Base-by-base conservation (phyloP, 441 rosid genomes). In the Viola pubescens region DNA sequence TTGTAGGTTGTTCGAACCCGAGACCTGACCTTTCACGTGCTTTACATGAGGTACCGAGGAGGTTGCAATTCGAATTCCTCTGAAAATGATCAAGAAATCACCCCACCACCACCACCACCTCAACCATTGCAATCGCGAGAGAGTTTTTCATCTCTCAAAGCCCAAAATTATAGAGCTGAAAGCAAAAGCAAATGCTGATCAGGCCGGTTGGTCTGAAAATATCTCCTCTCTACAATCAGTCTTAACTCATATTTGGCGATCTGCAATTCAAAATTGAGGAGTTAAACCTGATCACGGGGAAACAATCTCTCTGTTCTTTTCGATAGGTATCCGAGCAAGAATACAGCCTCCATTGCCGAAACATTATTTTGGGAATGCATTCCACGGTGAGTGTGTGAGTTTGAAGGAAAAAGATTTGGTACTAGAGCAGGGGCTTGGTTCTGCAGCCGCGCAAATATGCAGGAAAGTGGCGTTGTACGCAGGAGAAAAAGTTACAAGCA, bases 211-310 rank as follows among this genome's bases (percentile, higher is more conserved):
- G 6, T 16, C 14, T 4, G 37, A 48, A 11, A 64, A 10, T 0
- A 76, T 81, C 52, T 79, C 81, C 4, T 77, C 84, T 47, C 64
- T 85, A 6, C 86, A 79, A 63, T 74, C 84, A 37, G 19, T 83
- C 3, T 41, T 77, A 2, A 72, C 77, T 2, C 76, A 75, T 67
- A 37, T 81, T 26, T 83, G 84, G 86, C 13, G 60, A 44, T 59
- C 70, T 8, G 47, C 65, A 2, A 12, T 60, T 11, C 67, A 56
- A 3, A 53, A 48, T 54, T 58, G 61, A 52, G 39, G 6, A 3
- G 1, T 59, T 5, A 65, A 75, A 7, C 54, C 67, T 0, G 26
- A 67, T 16, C 19, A 16, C 0, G 26, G 54, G 37, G 66, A 58
- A 7, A 50, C 37, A 0, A 3, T 3, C 6, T 3, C 6, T 63